Evolutionary conservation across 148 eudicot genomes (phyloP).

Genomic region (Spergularia bocconei): DNA sequence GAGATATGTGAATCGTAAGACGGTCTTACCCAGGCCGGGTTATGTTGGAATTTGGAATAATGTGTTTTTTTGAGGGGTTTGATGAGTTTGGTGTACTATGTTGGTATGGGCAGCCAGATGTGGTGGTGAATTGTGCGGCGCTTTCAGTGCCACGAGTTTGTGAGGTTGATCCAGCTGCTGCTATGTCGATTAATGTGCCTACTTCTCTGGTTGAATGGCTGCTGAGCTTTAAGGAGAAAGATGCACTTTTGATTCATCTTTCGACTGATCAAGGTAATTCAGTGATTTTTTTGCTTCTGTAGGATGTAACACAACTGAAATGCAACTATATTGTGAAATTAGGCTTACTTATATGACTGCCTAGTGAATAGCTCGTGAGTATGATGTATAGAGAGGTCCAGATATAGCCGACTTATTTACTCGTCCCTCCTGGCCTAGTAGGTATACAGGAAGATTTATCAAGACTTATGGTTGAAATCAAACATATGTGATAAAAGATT

Average conservation of each 20-base stretch:
- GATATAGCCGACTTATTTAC: too few relatives aligned
- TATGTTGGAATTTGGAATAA: background rate
- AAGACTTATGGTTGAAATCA: background rate
- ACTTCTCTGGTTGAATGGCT: conserved; percentile 76
- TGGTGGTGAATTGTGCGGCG: conserved; percentile 95
- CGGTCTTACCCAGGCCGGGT: background rate
- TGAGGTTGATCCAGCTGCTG: conserved; percentile 76
- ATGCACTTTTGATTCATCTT: conserved; percentile 72
- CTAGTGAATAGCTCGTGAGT: too few relatives aligned
- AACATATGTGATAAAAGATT: background rate
- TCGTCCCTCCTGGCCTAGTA: background rate
- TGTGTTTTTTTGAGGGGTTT: background rate
- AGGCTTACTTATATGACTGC: too few relatives aligned
- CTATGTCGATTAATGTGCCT: conserved; percentile 85
- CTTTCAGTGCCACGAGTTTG: conserved; percentile 84
- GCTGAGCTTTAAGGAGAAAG: conserved; percentile 46
- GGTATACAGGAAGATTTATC: background rate
- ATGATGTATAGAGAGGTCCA: too few relatives aligned
- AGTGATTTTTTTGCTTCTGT: background rate
- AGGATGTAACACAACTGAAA: background rate
- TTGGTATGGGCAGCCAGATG: conserved; percentile 67
- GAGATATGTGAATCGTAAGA: background rate
- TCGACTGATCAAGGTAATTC: conserved; percentile 91
- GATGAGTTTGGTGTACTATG: background rate
- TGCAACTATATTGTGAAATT: background rate